Base-by-base conservation (phyloP, 2,329 filamentous ascomycete genomes). In the Teratosphaeriaceae sp. region DNA sequence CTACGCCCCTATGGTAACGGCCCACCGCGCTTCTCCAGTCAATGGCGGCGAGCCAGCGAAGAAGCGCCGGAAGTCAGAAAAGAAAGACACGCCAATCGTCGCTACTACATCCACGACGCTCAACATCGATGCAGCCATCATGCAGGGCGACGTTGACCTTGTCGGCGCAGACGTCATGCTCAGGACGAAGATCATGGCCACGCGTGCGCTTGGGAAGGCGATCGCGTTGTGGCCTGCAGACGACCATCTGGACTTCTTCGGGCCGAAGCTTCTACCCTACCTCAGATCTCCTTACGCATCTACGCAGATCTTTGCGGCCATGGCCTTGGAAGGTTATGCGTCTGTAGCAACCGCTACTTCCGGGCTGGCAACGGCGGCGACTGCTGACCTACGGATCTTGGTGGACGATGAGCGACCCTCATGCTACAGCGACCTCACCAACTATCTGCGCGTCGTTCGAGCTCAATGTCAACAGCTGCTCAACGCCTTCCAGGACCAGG, bases 121-220 rank as follows among this genome's bases (percentile, higher is more conserved):
- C 65, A 95, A 98, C 63, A 88, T 98, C 15, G 92, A 98, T 62
- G 92, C 89, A 8, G 89, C 94, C 54, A 96, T 98, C 84, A 88
- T 98, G 72, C 86, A 90, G 61, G 92, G 94, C 40, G 94, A 98
- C 57, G 83, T 97, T 36, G 94, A 98, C 59, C 74, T 98, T 31
- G 89, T 98, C 20, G 89, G 92, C 23, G 78, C 85, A 56, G 92
- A 98, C 47, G 82, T 82, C 5, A 79, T 98, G 64, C 80, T 97
- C 38, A 81, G 90, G 48, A 95, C 89, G 6, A 85, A 90, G 53
- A 83, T 94, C n/a, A 85, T 80, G 46, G 87, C 89, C 11, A 86
- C 90, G 16, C 81, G 78, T 58, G 92, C 92, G 2, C 80, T 98
- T 65, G 92, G 90, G 24, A 76, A 87, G 51, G 75, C 94, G 31